Evolutionary conservation across 495 filamentous ascomycete species (phyloP).

Genomic region (Daldinia vernicosa): DNA sequence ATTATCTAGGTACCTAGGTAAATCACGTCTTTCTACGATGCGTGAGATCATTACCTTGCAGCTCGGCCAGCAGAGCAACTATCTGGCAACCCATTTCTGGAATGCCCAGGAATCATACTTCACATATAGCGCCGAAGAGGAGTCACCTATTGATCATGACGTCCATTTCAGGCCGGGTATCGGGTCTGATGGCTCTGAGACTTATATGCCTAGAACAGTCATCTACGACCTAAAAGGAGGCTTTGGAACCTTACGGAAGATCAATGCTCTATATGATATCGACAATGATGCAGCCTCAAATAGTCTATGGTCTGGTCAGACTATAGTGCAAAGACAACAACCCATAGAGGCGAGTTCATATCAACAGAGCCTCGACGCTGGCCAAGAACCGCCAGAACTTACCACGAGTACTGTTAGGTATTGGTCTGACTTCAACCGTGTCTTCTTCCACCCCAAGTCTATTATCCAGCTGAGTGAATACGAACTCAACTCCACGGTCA

Average conservation of each 20-base stretch:
- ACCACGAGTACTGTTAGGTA: constrained; percentile 78
- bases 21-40: constrained; percentile 64
- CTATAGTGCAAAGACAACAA: constrained; percentile 71
- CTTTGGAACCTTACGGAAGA: constrained; percentile 86
- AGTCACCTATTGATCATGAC: constrained; percentile 86
- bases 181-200: constrained; percentile 83
- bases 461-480: constrained; percentile 89
- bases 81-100: constrained; percentile 98
- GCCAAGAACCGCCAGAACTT: constrained; percentile 68
- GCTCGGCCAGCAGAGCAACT: constrained; percentile 91
- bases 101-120: constrained; percentile 99
- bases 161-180: constrained; percentile 91
- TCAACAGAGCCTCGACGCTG: constrained; percentile 77
- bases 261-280: constrained; percentile 88
- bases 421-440: constrained; percentile 93
- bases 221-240: constrained; percentile 95
- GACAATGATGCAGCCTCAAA: constrained; percentile 59
- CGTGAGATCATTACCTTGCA: constrained; percentile 96
- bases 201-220: constrained; percentile 87
- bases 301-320: constrained; percentile 73
- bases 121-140: constrained; percentile 76
- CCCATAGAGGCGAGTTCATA: constrained; percentile 76
- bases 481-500: constrained; percentile 75
- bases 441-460: constrained; percentile 92
- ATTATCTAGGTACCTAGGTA: not conserved